Percentiles rank a stretch among this genome's conserved stretches.
Evolutionary conservation across 2,329 filamentous ascomycete species (phyloP).

Genomic region (Fulvia fulva): DNA sequence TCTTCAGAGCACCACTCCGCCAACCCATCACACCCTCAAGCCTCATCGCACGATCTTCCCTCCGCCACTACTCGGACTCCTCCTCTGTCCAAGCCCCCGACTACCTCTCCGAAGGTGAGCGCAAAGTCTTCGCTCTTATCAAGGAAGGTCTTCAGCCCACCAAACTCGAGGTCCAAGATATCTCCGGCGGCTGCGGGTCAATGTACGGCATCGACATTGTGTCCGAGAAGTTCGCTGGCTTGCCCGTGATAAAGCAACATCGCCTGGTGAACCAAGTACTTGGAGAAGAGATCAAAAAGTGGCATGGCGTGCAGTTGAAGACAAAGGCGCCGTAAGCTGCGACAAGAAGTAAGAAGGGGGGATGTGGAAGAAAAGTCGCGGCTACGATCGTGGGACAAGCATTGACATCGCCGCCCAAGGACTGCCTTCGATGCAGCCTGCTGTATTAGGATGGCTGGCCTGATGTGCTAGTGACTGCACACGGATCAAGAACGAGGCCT

Average conservation of each 20-base stretch:
- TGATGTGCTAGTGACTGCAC: background rate
- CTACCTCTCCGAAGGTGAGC: constrained; percentile 45
- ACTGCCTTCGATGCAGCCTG: too few species aligned
- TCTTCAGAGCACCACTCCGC: background rate
- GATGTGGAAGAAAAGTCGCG: too few species aligned
- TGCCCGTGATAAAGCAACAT: constrained; percentile 75
- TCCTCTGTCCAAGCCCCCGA: constrained; percentile 39
- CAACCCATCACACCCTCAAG: background rate
- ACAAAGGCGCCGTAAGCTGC: constrained; percentile 52
- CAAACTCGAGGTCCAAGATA: constrained; percentile 62
- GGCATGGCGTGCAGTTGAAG: constrained; percentile 79
- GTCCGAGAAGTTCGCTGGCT: constrained; percentile 65
- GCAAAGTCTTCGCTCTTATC: constrained; percentile 46
- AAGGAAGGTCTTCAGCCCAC: constrained; percentile 40
- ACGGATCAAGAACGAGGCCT: background rate
- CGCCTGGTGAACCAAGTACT: constrained; percentile 72
- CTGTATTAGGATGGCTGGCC: too few species aligned
- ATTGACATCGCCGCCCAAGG: too few species aligned
- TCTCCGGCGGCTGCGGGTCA: constrained; percentile 77
- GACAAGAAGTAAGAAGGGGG: too few species aligned
- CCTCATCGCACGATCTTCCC: background rate
- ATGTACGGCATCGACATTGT: constrained; percentile 83
- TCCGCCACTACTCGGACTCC: constrained; percentile 3
- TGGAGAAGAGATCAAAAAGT: constrained; percentile 70
- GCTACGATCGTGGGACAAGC: too few species aligned